Conservation (phyloP, 208 protist genomes). For the Acanthamoeba triangularis region DNA sequence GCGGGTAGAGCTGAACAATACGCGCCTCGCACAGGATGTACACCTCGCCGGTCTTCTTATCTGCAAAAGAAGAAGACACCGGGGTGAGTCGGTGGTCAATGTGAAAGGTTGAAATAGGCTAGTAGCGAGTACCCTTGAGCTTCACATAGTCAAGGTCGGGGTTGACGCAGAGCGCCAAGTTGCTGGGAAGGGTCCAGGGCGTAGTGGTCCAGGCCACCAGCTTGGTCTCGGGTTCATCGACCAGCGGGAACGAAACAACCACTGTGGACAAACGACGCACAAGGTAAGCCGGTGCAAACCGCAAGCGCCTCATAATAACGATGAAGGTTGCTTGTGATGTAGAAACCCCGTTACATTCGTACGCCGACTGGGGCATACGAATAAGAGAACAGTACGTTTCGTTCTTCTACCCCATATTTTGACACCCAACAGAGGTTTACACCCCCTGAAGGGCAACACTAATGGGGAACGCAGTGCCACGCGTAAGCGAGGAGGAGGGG, state of each 20-base stretch:
- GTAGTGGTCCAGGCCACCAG: constrained; percentile 99
- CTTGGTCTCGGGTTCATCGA: constrained; percentile 92
- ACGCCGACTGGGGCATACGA: background rate
- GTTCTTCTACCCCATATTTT: constrained; percentile 39
- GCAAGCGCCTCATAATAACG: background rate
- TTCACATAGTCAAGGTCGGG: constrained; percentile 98
- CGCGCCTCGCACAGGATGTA: constrained; percentile 88
- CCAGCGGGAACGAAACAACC: constrained; percentile 94
- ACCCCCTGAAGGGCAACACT: constrained; percentile 5
- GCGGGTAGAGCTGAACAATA: constrained; percentile 84
- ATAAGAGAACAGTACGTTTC: background rate
- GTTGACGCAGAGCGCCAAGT: constrained; percentile 99
- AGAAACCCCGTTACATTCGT: constrained; percentile 40
- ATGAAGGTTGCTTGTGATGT: background rate
- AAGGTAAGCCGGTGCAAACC: background rate
- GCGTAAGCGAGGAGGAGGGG: background rate
- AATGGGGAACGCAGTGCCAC: background rate
- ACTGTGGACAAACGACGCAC: constrained; percentile 37
- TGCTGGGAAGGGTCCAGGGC: constrained; percentile 99
- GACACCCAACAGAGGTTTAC: constrained; percentile 68
- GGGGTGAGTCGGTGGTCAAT: background rate
- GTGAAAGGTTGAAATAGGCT: background rate
- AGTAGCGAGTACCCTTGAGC: constrained; percentile 92
- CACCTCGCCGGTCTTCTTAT: constrained; percentile 81
- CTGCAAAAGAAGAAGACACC: constrained; percentile 23